These are phyloP conservation scores for Fraxinus albicans DNA, from an alignment of 305 asterid genomes.

Conservation along the genomic window DNA sequence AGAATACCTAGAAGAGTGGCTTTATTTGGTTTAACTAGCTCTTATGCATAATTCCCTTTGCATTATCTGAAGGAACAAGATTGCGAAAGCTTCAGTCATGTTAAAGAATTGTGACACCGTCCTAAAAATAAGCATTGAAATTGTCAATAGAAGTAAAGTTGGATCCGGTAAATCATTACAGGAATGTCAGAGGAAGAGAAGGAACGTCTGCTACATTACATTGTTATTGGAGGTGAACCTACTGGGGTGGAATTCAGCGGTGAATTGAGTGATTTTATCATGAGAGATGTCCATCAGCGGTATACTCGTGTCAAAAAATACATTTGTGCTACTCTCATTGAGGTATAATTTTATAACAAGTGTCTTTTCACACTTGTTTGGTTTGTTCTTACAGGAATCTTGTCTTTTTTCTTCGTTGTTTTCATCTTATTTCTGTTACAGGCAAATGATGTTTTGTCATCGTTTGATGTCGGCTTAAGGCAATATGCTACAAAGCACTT, in stretches of 20 bases:
- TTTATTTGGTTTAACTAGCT: background rate
- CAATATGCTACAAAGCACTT: conserved; percentile 84
- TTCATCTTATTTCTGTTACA: conserved; percentile 26
- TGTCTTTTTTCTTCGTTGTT: background rate
- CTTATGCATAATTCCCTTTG: background rate
- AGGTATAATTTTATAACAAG: conserved; percentile 37
- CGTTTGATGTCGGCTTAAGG: conserved; percentile 76
- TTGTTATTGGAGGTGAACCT: conserved; percentile 92
- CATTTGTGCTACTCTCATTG: conserved; percentile 75
- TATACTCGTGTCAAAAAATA: conserved; percentile 81
- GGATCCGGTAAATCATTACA: conserved; percentile 23
- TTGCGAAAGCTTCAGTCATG: background rate
- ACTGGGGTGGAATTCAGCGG: conserved; percentile 94
- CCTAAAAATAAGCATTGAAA: background rate
- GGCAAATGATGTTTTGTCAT: conserved; percentile 85
- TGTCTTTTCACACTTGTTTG: background rate
- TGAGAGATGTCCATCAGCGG: conserved; percentile 68
- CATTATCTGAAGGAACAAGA: background rate
- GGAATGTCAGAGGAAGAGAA: conserved; percentile 80
- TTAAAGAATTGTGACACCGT: background rate
- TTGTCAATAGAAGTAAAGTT: background rate
- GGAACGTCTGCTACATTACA: conserved; percentile 79
- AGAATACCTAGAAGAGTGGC: too few species aligned
- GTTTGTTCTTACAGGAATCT: background rate
- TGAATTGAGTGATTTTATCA: conserved; percentile 82